These are phyloP conservation scores for Ceratocystis colombiana DNA, from an alignment of 2,329 filamentous ascomycete species.

Conservation along the genomic window DNA sequence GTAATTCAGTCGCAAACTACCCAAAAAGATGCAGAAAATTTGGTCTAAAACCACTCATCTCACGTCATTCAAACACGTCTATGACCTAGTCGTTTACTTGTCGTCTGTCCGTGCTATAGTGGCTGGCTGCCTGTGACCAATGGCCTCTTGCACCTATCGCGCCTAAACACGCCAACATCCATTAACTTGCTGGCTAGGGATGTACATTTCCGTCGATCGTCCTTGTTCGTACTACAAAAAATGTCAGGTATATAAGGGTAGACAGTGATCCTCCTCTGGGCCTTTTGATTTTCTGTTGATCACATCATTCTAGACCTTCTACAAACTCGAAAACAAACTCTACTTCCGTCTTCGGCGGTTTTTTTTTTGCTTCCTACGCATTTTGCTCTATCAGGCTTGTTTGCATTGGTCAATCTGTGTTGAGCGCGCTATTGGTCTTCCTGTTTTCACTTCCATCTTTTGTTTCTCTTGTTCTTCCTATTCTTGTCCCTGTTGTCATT, in stretches of 20 bases:
- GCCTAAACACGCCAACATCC: background rate
- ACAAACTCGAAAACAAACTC: background rate
- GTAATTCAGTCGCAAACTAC: background rate
- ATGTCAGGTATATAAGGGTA: background rate
- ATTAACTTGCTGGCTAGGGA: background rate
- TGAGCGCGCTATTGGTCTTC: background rate
- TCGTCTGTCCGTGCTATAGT: background rate
- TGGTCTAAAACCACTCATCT: constrained; percentile 5
- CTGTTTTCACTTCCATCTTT: background rate
- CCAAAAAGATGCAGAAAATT: background rate
- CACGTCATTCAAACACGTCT: constrained; percentile 1
- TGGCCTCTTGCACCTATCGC: background rate
- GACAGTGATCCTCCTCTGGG: background rate
- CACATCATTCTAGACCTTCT: constrained; percentile 3
- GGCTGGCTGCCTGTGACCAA: constrained; percentile 1
- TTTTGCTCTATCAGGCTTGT: background rate
- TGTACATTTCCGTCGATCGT: constrained; percentile 12
- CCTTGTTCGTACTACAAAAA: background rate
- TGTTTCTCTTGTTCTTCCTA: constrained; percentile 20
- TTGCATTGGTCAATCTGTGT: background rate
- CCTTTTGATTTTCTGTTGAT: constrained; percentile 10
- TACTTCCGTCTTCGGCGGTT: background rate
- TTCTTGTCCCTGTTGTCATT: background rate
- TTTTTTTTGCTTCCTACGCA: background rate
- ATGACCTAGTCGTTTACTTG: background rate